Base-by-base conservation (phyloP, 1,284 basidiomycete species). In the Fomitopsis palustris region DNA sequence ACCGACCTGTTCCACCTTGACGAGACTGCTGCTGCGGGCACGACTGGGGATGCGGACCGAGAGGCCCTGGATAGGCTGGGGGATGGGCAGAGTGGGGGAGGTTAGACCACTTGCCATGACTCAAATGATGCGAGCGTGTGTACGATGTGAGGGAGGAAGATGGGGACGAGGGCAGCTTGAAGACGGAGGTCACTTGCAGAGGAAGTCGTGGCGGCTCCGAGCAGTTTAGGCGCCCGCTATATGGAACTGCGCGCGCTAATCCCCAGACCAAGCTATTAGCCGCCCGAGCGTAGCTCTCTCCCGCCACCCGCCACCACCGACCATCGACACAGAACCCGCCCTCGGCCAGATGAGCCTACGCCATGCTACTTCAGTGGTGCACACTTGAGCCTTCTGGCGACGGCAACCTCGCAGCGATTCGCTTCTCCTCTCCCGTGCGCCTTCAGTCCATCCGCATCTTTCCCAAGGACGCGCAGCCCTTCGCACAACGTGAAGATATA, bases 1-100 rank as follows among this genome's bases (percentile, higher is more conserved):
- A 39, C 88, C 90, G 57, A 96, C 86, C 69, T 93, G 84, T 70
- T 95, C 93, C 55, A 96, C 92, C 68, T 95, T 94, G 72, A 96
- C 87, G 64, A 95, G 79, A 72, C 90, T 93, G 56, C 81, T 83
- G 62, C 90, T 92, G 59, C 93, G 83, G 17, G 78, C 79, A n/a
- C 92, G 79, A 25, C 83, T 81, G n/a, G 49, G 49, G 65, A 81
- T 81, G 47, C 70, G 71, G 54, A 71, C 69, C 43, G 70, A 64
- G 54, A 72, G 65, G 49, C 67, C 63, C 55, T 70, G 58, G 21
- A 63, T 62, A 31, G 63, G 63, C 51, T 65, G 65, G 49, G 70
- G 69, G 16, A 69, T 67, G 52, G 62, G 64, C 39, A 69, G 64
- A 10, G 69, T 68, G 17, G 69, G 71, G n/a, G 70, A 68, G 31